Conservation (phyloP, 768 basidiomycete species). For the Suillus sp. region DNA sequence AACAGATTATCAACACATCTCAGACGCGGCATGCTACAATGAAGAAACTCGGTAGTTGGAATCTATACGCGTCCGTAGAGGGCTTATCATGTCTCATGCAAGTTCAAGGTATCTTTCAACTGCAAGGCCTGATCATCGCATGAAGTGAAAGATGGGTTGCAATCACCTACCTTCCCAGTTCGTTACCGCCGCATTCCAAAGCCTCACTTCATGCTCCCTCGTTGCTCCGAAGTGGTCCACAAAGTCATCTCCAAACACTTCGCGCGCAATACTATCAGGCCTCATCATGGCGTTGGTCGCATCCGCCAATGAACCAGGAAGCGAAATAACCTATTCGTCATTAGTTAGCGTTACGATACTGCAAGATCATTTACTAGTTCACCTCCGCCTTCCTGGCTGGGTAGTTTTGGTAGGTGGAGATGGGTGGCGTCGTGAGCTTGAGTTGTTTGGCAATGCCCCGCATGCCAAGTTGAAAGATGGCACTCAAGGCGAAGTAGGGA, state of each 20-base stretch:
- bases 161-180: conserved; percentile 82
- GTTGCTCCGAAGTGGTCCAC: conserved; percentile 96
- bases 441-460: conserved; percentile 84
- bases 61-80: not conserved
- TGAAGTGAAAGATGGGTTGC: conserved; percentile 3
- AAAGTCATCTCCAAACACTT: conserved; percentile 86
- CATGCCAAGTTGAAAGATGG: conserved; percentile 85
- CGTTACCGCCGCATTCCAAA: conserved; percentile 90
- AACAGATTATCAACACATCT: not conserved
- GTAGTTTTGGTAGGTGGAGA: conserved; percentile 37
- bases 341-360: not conserved
- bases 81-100: conserved; percentile 41
- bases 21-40: not conserved
- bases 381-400: conserved; percentile 58
- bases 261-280: conserved; percentile 77
- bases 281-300: conserved; percentile 84
- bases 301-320: conserved; percentile 76
- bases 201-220: conserved; percentile 84
- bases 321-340: conserved; percentile 57
- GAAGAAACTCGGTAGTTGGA: not conserved
- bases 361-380: conserved; percentile 38
- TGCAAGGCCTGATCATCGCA: conserved; percentile 31
- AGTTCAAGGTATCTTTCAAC: conserved; percentile 88
- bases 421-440: conserved; percentile 67
- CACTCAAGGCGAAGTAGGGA: conserved; percentile 84